Evolutionary conservation across 2,329 filamentous ascomycete species (phyloP), one percentile per base, ranked within the genome.

Genomic region (Fusarium buharicum): DNA sequence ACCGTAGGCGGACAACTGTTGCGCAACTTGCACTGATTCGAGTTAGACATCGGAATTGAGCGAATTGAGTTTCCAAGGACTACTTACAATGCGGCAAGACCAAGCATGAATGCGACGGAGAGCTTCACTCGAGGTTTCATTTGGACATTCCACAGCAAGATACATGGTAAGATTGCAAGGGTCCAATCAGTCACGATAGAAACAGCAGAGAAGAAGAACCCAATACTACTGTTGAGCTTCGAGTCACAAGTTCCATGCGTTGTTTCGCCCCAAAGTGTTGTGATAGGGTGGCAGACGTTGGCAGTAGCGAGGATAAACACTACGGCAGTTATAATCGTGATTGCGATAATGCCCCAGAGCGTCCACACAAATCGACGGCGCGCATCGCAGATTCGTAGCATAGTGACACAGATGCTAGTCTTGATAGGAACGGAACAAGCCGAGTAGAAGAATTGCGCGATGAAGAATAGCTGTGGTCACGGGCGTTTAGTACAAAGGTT

Each of bases 161-260:
- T 62, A 0, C 59, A 50, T 0, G 72, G 71, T 6, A 74, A 51
- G 6, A 68, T 57, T 1, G 72, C 70, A 8, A 72, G 28, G 1
- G 52, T 56, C 44, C 68, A 66, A n/a, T 73, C 71, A 1, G 69
- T 70, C 4, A 73, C 9, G 6, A 73, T 66, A 1, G 68, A 68
- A 1, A 64, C 47, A 2, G 64, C 71, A 0, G 71, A 73, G 5
- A 71, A 69, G 14, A 68, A 66, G 36, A 66, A 72, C 0, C 70
- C 64, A 13, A 68, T 41, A 18, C 46, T 70, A 8, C 62, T 64
- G 31, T 65, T 67, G 9, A 66, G 41, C 2, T 36, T 48, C 0
- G 45, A 34, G 8, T 68, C 58, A 22, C 68, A 73, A 12, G 30
- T 44, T 1, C 67, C 71, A 1, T 54, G 46, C 1, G 48, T 37